phyloP scores from a whole-genome alignment of 2,329 filamentous ascomycete genomes.

The Colletotrichum scovillei region DNA sequence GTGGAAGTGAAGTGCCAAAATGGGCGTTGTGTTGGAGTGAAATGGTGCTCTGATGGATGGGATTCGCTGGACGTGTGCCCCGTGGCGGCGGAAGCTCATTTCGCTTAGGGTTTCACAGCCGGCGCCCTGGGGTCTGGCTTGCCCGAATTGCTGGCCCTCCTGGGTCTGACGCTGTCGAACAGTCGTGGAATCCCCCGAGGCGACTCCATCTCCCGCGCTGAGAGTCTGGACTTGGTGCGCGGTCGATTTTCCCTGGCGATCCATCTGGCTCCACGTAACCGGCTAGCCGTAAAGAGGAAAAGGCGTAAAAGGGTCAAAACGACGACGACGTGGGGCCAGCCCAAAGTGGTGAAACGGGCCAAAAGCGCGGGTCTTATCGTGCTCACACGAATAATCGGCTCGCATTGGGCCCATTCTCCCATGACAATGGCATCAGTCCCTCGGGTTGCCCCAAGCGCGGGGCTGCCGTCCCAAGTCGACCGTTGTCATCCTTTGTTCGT shows the following conservation, averaged over 20 bases:
- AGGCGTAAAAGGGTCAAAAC: neutral
- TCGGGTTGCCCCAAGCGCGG: slow-evolving; percentile 21
- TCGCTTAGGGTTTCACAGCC: slow-evolving; percentile 37
- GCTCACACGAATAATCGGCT: neutral
- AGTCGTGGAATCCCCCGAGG: slow-evolving; percentile 4
- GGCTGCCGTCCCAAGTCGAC: slow-evolving; percentile 24
- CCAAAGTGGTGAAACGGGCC: slow-evolving; percentile 31
- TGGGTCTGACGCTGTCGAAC: slow-evolving; percentile 22
- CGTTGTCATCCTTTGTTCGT: slow-evolving; percentile 26
- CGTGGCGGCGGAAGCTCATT: slow-evolving; percentile 35
- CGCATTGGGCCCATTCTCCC: slow-evolving; percentile 6
- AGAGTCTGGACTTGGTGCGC: slow-evolving; percentile 14
- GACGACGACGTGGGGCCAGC: slow-evolving; percentile 21
- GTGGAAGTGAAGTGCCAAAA: slow-evolving; percentile 16
- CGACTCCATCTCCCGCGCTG: slow-evolving; percentile 9
- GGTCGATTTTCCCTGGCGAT: slow-evolving; percentile 13
- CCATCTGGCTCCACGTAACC: slow-evolving; percentile 31
- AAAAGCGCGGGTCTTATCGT: slow-evolving; percentile 12
- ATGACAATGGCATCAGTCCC: slow-evolving; percentile 18
- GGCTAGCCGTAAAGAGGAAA: slow-evolving; percentile 28
- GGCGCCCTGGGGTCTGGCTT: slow-evolving; percentile 15
- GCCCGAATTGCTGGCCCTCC: slow-evolving; percentile 9
- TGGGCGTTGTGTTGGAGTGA: slow-evolving; percentile 11
- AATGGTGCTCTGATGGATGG: slow-evolving; percentile 4
- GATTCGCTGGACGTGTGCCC: slow-evolving; percentile 27